Conservation (phyloP, 495 filamentous ascomycete species). For the Cudoniella acicularis region DNA sequence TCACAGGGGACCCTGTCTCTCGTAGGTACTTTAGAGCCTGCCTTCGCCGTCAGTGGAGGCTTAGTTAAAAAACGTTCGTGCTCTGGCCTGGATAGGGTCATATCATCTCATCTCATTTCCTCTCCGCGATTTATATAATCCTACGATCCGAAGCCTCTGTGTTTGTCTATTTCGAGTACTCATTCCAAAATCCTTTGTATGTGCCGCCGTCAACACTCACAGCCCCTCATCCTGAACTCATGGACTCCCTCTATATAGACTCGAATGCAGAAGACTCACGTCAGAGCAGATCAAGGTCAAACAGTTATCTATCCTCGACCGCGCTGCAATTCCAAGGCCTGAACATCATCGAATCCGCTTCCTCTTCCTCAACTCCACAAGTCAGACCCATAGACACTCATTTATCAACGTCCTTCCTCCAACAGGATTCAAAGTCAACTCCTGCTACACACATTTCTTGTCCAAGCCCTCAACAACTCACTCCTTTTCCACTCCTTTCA, state of each 20-base stretch:
- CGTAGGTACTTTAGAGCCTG: constrained; percentile 16
- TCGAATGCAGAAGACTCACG: constrained; percentile 25
- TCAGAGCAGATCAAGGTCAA: constrained; percentile 25
- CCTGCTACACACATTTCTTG: constrained; percentile 7
- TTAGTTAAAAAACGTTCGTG: constrained; percentile 19
- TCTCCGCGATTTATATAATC: constrained; percentile 19
- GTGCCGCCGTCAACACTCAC: constrained; percentile 23
- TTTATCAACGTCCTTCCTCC: not conserved
- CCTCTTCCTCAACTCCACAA: constrained; percentile 3
- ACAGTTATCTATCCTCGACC: constrained; percentile 24
- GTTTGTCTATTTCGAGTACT: constrained; percentile 20
- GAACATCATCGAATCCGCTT: constrained; percentile 18
- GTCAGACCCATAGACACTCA: not conserved
- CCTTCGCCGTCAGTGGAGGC: constrained; percentile 18
- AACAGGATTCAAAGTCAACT: constrained; percentile 3
- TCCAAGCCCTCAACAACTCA: constrained; percentile 14
- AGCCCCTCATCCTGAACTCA: constrained; percentile 19
- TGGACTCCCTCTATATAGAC: constrained; percentile 29
- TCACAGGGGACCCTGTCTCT: not conserved
- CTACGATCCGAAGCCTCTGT: constrained; percentile 11
- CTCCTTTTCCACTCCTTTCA: constrained; percentile 22
- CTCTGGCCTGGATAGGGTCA: constrained; percentile 21
- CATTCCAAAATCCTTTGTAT: constrained; percentile 18
- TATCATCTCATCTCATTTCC: not conserved
- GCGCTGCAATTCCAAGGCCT: constrained; percentile 18